phyloP scores from a whole-genome alignment of 768 basidiomycete genomes.

The Krasilnikovozyma curviuscula region DNA sequence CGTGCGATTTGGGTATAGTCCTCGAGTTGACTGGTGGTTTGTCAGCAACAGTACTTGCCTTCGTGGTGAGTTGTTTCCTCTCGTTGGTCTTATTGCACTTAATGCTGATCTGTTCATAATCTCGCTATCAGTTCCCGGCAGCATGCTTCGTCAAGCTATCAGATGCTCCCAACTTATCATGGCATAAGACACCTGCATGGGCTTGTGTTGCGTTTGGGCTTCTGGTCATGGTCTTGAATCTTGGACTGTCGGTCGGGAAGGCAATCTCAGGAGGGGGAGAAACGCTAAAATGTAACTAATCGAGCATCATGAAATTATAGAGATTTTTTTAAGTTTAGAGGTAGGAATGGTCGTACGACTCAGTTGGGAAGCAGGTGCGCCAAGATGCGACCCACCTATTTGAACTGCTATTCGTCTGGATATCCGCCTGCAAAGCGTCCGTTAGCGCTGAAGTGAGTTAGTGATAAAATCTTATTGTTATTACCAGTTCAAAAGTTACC shows the following conservation, averaged over 20 bases:
- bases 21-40: slow-evolving; percentile 97
- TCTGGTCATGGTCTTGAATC: slow-evolving; percentile 55
- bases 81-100: background rate
- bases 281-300: background rate
- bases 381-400: too few relatives aligned
- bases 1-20: slow-evolving; percentile 94
- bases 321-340: too few relatives aligned
- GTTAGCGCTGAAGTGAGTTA: background rate
- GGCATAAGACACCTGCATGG: slow-evolving; percentile 54
- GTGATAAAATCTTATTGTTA: background rate
- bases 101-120: background rate
- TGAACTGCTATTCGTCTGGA: too few relatives aligned
- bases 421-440: too few relatives aligned
- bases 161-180: slow-evolving; percentile 42
- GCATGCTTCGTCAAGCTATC: slow-evolving; percentile 62
- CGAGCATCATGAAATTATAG: too few relatives aligned
- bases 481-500: slow-evolving; percentile 2
- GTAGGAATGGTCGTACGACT: too few relatives aligned
- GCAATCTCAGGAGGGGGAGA: slow-evolving; percentile 9
- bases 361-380: too few relatives aligned
- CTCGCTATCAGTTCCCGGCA: slow-evolving; percentile 35
- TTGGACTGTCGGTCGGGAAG: slow-evolving; percentile 56
- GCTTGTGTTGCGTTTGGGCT: slow-evolving; percentile 54
- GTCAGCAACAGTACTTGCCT: slow-evolving; percentile 36
- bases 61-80: slow-evolving; percentile 29